phyloP scores from a whole-genome alignment of 106 monocot genomes.

The Dioscorea alata region DNA sequence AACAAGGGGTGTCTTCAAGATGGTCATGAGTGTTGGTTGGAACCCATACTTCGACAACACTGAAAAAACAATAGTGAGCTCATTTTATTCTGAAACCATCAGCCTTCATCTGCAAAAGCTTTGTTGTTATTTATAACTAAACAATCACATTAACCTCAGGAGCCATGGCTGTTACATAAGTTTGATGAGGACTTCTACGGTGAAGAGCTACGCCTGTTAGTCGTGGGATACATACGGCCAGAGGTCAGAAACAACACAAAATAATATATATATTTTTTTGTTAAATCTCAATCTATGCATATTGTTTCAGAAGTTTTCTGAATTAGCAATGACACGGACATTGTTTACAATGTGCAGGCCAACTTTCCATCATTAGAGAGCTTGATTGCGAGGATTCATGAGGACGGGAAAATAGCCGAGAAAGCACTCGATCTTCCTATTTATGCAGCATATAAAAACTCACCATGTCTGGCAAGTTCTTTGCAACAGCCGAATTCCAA shows the following conservation, averaged over 20 bases:
- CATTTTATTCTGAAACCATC: background rate
- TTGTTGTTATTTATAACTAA: background rate
- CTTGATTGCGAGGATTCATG: constrained; percentile 81
- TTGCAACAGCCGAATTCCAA: constrained; percentile 2
- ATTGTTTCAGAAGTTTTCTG: background rate
- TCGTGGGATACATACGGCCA: constrained; percentile 91
- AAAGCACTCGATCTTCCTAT: constrained; percentile 83
- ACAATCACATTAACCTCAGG: constrained; percentile 30
- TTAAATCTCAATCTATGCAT: background rate
- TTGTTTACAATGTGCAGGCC: constrained; percentile 36
- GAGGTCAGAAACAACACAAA: constrained; percentile 58
- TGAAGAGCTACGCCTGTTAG: constrained; percentile 78
- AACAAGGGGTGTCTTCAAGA: constrained; percentile 70
- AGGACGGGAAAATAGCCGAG: constrained; percentile 76
- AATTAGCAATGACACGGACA: background rate
- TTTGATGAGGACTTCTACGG: constrained; percentile 92
- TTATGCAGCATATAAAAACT: constrained; percentile 63
- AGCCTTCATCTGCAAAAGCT: background rate
- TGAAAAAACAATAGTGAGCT: constrained; percentile 80
- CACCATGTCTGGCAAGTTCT: constrained; percentile 35
- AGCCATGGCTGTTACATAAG: constrained; percentile 91
- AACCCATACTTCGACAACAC: constrained; percentile 95
- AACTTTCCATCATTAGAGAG: constrained; percentile 93
- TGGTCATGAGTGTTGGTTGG: constrained; percentile 99
- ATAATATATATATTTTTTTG: no score